A percentile compares a stretch with the other conserved stretches of the same genome.
Evolutionary conservation across 2,329 filamentous ascomycete genomes (phyloP).

Genomic region (Pseudofabraea citricarpa): DNA sequence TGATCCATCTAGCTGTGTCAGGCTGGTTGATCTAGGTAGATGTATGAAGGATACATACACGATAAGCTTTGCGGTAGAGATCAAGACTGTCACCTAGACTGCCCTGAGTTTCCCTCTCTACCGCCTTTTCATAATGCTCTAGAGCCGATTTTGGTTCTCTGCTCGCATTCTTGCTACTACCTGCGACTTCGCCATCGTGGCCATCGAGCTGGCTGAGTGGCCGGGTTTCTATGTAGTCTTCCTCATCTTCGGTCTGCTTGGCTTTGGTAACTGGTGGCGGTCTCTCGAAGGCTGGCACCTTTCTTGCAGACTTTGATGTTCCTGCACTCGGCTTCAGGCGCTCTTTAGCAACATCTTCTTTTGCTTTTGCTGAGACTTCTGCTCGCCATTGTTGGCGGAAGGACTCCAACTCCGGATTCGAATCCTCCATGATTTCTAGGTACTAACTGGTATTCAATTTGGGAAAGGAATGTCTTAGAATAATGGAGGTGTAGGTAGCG

Average conservation of each 20-base stretch:
- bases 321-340: slow-evolving; percentile 11
- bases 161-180: slow-evolving; percentile 8
- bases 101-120: slow-evolving; percentile 80
- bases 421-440: slow-evolving; percentile 29
- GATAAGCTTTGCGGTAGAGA: slow-evolving; percentile 86
- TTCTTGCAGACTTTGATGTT: slow-evolving; percentile 12
- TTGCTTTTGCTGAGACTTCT: slow-evolving; percentile 42
- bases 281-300: too few species aligned
- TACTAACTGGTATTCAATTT: neutral
- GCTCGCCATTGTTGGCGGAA: slow-evolving; percentile 85
- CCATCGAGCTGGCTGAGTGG: slow-evolving; percentile 8
- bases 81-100: slow-evolving; percentile 83
- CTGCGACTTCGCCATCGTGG: slow-evolving; percentile 1
- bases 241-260: slow-evolving; percentile 14
- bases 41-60: slow-evolving; percentile 49
- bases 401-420: slow-evolving; percentile 71
- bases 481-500: neutral
- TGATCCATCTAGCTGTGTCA: slow-evolving; percentile 63
- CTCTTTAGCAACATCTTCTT: slow-evolving; percentile 10
- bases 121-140: slow-evolving; percentile 89
- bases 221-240: neutral
- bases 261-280: slow-evolving; percentile 12
- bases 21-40: neutral
- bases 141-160: slow-evolving; percentile 69
- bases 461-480: neutral